Percentiles rank a stretch among this genome's conserved stretches.
These are phyloP conservation scores for Aspergillus melleus DNA, from an alignment of 2,329 filamentous ascomycete species.

Conservation along the genomic window DNA sequence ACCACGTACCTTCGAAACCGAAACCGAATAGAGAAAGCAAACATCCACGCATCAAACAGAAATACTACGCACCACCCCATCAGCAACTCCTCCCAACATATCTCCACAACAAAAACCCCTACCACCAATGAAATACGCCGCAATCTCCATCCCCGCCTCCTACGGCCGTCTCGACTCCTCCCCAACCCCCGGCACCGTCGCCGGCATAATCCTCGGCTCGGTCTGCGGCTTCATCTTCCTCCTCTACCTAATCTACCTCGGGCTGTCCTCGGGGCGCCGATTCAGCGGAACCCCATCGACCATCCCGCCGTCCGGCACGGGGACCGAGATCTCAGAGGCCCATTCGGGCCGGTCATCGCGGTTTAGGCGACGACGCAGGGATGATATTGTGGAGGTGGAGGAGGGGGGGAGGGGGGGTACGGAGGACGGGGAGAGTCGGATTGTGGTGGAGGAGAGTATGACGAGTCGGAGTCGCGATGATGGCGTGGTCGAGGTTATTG, in stretches of 20 bases:
- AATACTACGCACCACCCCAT: no score
- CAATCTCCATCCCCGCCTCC: constrained; percentile 59
- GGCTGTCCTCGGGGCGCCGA: constrained; percentile 47
- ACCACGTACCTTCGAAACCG: no score
- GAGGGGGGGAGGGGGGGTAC: constrained; percentile 27
- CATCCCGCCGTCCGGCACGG: constrained; percentile 21
- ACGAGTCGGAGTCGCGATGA: constrained; percentile 40
- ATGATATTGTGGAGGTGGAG: constrained; percentile 36
- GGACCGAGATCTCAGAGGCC: constrained; percentile 30
- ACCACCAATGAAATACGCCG: constrained; percentile 19
- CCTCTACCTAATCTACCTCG: constrained; percentile 53
- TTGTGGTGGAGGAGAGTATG: constrained; percentile 17
- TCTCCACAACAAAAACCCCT: no score
- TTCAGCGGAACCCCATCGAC: constrained; percentile 22
- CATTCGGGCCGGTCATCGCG: constrained; percentile 17
- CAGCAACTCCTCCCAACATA: no score
- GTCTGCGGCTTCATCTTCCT: constrained; percentile 55
- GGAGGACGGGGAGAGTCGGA: constrained; percentile 19
- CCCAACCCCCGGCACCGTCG: constrained; percentile 58
- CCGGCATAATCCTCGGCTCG: constrained; percentile 56
- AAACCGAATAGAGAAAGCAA: no score
- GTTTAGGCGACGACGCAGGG: constrained; percentile 6
- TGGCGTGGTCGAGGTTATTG: constrained; percentile 60
- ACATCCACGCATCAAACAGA: no score
- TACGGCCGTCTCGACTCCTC: constrained; percentile 57